Evolutionary conservation across 2,329 filamentous ascomycete species (phyloP), one percentile per base, ranked within the genome.

Genomic region (Curvularia sp.): DNA sequence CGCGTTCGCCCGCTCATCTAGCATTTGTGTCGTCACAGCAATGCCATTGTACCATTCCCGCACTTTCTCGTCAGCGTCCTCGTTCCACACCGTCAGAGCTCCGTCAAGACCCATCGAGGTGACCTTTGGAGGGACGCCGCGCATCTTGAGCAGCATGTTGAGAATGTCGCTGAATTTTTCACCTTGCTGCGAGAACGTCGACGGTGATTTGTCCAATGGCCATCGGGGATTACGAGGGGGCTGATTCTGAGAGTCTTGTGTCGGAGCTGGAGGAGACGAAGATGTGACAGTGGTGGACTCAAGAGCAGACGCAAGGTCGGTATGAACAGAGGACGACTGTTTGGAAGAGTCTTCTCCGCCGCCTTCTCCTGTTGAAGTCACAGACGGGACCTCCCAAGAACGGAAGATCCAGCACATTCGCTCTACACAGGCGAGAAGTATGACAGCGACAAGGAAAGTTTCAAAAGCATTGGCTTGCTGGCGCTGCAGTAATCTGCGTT

Each of bases 361-460:
- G 15, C 51, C n/a, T 15, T 53, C 19, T 10, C 54, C 42, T 6
- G 42, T 27, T 13, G 55, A 30, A 12, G 39, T 36, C 8, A 55
- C 43, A 10, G 46, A 45, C 1, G 61, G 59, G 1, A 66, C 51
- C 47, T 84, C 81, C 82, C 82, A 85, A 1, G 77, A 80, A 30
- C 79, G 81, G 73, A 85, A 87, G 3, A 86, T 74, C 79, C 83
- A 85, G 67, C 83, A 83, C 74, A 85, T 85, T 53, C 85, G 80
- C 73, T 87, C 86, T 13, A 86, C 82, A 60, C 83, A 86, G 57
- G 83, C 84, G 23, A 88, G 75, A 0, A 87, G 76, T 15, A 87
- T 78, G n/a, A 87, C 77, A 0, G 84, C 80, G 5, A 83, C 81
- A n/a, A 88, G 73, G 67, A 86, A 87, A 0, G 84, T 87, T 59